Conservation (phyloP, 768 basidiomycete species). For the Auricularia auricula-judae region DNA sequence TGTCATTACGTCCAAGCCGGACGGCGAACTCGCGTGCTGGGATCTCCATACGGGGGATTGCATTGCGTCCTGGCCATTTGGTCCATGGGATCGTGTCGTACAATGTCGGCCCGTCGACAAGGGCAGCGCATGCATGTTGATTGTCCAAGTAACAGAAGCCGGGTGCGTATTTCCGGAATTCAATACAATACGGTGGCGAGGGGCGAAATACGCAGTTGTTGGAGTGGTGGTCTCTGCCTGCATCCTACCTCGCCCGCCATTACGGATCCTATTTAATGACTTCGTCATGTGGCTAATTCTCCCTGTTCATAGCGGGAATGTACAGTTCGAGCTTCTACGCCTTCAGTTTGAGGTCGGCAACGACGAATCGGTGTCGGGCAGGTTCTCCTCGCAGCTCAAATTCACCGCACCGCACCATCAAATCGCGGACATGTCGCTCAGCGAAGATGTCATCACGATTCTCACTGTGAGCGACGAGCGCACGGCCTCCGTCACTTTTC, state of each 20-base stretch:
- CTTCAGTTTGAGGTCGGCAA: background rate
- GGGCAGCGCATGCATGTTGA: background rate
- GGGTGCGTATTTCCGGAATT: background rate
- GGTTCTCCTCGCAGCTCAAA: background rate
- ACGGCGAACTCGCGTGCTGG: background rate
- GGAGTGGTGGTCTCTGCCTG: no score
- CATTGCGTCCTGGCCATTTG: background rate
- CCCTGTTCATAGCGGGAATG: background rate
- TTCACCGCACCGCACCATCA: background rate
- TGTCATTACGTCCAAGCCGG: background rate
- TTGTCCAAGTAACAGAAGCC: background rate
- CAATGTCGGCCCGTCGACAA: background rate
- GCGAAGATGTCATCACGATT: background rate
- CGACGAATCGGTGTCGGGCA: background rate
- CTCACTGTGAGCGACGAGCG: background rate
- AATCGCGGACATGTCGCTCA: background rate
- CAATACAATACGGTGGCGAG: no score
- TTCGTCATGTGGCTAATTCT: background rate
- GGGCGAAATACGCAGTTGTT: no score
- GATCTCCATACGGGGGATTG: background rate
- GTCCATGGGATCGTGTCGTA: background rate
- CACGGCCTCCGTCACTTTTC: background rate
- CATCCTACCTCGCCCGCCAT: no score
- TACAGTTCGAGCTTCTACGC: background rate
- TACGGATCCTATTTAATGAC: no score